These are phyloP conservation scores for Rheum nobile DNA, from an alignment of 148 eudicot species.

Conservation along the genomic window DNA sequence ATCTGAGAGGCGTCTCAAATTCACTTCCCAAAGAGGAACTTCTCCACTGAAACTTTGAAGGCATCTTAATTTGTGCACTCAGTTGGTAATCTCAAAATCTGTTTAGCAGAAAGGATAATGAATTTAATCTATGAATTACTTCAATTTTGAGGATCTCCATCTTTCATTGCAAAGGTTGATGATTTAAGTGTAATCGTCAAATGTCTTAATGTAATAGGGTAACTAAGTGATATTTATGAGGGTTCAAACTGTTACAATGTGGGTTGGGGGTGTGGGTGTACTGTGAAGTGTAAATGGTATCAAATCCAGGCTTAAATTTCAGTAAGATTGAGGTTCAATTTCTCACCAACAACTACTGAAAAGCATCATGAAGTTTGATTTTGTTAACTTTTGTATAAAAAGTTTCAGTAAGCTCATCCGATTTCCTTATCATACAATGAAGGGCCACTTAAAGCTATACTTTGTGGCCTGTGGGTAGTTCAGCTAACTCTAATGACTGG, in stretches of 20 bases:
- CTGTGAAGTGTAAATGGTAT: background rate
- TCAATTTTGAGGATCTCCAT: background rate
- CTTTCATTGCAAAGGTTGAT: background rate
- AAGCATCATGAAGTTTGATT: too few relatives aligned
- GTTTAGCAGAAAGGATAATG: background rate
- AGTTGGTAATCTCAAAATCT: background rate
- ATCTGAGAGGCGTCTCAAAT: background rate
- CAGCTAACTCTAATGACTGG: background rate
- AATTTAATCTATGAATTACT: background rate
- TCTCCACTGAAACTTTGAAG: background rate
- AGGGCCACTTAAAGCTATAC: background rate
- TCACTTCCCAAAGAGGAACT: background rate
- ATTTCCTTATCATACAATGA: too few relatives aligned
- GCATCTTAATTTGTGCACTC: background rate
- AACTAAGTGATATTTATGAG: too few relatives aligned
- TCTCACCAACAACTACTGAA: background rate
- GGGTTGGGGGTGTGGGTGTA: background rate
- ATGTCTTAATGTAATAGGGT: too few relatives aligned
- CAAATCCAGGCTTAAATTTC: too few relatives aligned
- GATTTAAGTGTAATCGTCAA: background rate
- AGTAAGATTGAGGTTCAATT: too few relatives aligned
- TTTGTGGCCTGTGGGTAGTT: background rate
- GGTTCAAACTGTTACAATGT: background rate
- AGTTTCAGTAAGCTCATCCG: background rate
- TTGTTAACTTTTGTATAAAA: background rate